Evolutionary conservation across 345 rosid species (phyloP).

Genomic region (Cardamine occulta): DNA sequence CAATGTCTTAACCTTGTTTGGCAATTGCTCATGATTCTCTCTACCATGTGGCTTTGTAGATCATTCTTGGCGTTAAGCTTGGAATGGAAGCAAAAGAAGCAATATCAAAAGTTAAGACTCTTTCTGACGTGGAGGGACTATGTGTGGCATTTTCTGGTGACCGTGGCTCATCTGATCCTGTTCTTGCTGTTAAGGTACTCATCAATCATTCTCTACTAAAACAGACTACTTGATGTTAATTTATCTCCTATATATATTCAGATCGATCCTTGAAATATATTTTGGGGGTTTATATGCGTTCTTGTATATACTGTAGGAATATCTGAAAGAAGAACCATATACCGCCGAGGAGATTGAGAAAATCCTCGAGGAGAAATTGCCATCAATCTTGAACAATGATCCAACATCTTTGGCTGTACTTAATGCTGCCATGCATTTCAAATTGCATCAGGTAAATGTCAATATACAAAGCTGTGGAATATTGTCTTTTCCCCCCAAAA

Average conservation of each 20-base stretch:
- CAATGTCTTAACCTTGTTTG: conserved; percentile 1
- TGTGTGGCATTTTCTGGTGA: conserved; percentile 68
- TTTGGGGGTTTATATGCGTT: background rate
- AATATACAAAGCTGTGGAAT: conserved; percentile 3
- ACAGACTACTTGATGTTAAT: background rate
- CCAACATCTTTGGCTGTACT: conserved; percentile 82
- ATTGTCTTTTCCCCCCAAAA: background rate
- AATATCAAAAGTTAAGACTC: conserved; percentile 73
- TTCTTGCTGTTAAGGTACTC: conserved; percentile 83
- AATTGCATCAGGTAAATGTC: conserved; percentile 72
- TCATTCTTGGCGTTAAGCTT: conserved; percentile 80
- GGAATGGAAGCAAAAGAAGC: conserved; percentile 86
- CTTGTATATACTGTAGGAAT: conserved; percentile 53
- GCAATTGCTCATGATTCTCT: conserved; percentile 20
- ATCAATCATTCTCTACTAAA: conserved; percentile 24
- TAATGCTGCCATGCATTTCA: conserved; percentile 74
- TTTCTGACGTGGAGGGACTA: conserved; percentile 89
- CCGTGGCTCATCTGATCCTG: conserved; percentile 75
- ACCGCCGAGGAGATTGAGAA: conserved; percentile 74
- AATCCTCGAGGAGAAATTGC: conserved; percentile 54
- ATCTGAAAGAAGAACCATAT: conserved; percentile 80
- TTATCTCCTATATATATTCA: background rate
- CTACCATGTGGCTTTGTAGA: conserved; percentile 53
- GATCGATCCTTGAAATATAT: background rate
- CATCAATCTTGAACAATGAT: conserved; percentile 65